These are phyloP conservation scores for Trametes gibbosa DNA, from an alignment of 768 basidiomycete species.

Conservation along the genomic window DNA sequence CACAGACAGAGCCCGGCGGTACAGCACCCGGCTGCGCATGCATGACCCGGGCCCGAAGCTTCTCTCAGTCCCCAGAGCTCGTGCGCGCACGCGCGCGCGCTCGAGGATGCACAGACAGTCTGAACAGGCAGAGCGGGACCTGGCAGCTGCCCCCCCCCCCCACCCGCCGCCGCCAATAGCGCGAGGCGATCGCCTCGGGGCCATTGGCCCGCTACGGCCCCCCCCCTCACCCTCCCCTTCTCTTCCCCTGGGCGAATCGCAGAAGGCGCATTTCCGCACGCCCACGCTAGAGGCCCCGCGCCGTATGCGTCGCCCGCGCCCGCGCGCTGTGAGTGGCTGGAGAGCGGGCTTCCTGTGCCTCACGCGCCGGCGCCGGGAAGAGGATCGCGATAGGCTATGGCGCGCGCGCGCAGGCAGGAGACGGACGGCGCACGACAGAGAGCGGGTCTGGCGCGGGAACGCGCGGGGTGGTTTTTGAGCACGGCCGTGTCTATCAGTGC, in stretches of 20 bases:
- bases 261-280: background rate
- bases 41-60: constrained; percentile 19
- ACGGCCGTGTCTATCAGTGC: constrained; percentile 23
- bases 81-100: too few species aligned
- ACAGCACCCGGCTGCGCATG: constrained; percentile 17
- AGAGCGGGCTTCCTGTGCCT: constrained; percentile 12
- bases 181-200: background rate
- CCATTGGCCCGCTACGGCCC: constrained; percentile 7
- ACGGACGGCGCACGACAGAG: constrained; percentile 7
- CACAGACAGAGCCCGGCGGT: background rate
- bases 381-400: constrained; percentile 21
- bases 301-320: background rate
- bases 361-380: background rate
- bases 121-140: too few species aligned
- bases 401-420: constrained; percentile 7
- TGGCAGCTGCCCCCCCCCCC: background rate
- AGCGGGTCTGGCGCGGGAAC: constrained; percentile 22
- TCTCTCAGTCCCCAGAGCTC: too few species aligned
- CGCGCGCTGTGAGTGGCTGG: constrained; percentile 7
- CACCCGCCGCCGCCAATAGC: constrained; percentile 1
- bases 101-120: too few species aligned
- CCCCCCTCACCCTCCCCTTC: too few species aligned
- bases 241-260: constrained; percentile 14
- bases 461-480: constrained; percentile 19
- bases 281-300: constrained; percentile 4